Conservation (phyloP, 306 rosid species). For the Cicer bijugum region DNA sequence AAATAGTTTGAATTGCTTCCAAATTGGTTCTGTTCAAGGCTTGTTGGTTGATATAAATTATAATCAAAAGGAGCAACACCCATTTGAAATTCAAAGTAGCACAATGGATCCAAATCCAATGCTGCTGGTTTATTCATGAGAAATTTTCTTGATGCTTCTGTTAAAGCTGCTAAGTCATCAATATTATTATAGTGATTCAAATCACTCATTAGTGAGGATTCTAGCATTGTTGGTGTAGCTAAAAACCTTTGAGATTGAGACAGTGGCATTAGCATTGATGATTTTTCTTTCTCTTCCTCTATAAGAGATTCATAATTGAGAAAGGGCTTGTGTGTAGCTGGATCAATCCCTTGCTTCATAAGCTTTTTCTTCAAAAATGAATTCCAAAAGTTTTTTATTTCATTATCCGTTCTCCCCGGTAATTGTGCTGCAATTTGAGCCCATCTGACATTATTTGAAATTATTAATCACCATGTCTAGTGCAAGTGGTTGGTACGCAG, state of each 20-base stretch:
- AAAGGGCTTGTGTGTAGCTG: conserved; percentile 81
- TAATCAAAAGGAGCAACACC: conserved; percentile 28
- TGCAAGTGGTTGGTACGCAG: too few relatives aligned
- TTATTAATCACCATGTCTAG: not conserved
- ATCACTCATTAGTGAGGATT: conserved; percentile 55
- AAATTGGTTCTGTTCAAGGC: conserved; percentile 43
- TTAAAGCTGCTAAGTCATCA: conserved; percentile 33
- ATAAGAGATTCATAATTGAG: conserved; percentile 30
- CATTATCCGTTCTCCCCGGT: conserved; percentile 96
- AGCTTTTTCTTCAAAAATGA: conserved; percentile 91
- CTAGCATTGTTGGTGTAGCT: conserved; percentile 46
- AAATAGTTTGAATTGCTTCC: conserved; percentile 48
- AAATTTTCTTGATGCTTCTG: conserved; percentile 50
- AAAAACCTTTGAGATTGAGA: conserved; percentile 43
- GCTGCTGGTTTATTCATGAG: conserved; percentile 42
- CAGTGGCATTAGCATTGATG: conserved; percentile 42
- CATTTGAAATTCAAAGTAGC: conserved; percentile 63
- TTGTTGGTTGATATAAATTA: not conserved
- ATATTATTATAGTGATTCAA: conserved; percentile 49
- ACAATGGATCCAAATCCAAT: conserved; percentile 53
- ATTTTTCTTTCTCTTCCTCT: conserved; percentile 49
- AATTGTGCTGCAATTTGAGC: conserved; percentile 91
- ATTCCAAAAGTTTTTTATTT: conserved; percentile 93
- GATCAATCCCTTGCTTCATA: conserved; percentile 92
- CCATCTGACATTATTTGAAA: conserved; percentile 62